Base-by-base conservation (phyloP, 2,329 filamentous ascomycete species). In the Uncinocarpus reesii region DNA sequence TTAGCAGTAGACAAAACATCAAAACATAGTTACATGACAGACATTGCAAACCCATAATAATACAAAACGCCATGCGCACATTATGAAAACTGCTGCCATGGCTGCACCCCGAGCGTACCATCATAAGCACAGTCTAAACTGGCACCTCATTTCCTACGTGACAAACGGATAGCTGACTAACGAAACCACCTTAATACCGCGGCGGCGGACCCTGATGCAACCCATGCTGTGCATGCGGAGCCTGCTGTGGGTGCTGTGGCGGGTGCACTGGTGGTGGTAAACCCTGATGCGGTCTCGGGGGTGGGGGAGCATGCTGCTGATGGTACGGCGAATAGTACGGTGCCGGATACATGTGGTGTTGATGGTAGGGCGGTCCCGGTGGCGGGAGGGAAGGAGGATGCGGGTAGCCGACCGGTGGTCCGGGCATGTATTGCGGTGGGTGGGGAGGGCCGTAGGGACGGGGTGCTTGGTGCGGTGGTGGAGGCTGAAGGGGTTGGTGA, bases 221-320 rank as follows among this genome's bases (percentile, higher is more conserved):
- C 29, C 41, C 41, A 34, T 41, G 26, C 18, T 21, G 35, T 13
- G 18, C 11, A 16, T 31, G 44, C 10, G 35, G 24, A 31, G 6
- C n/a, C 18, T 34, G 49, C 26, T n/a, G n/a, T n/a, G n/a, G n/a
- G n/a, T n/a, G n/a, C 34, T 38, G 50, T 18, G 37, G 38, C 23
- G 45, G 49, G 20, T 48, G 47, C 3, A 38, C 26, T 2, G 38
- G 46, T 6, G 21, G 38, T 15, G 35, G 31, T 29, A 43, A 35
- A n/a, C 20, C 24, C 16, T 49, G 50, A 21, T 50, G 50, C 29
- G 44, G 47, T 31, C 35, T 35, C 6, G 47, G 50, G 15, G 47
- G 50, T 21, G 47, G 42, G 15, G 46, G 37, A 3, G 38, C 29
- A 2, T 38, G 29, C 20, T 52, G 47, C n/a, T 40, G 44, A 23